Evolutionary conservation across 805 yeast genomes (phyloP).

Genomic region (Starmerella sp.): DNA sequence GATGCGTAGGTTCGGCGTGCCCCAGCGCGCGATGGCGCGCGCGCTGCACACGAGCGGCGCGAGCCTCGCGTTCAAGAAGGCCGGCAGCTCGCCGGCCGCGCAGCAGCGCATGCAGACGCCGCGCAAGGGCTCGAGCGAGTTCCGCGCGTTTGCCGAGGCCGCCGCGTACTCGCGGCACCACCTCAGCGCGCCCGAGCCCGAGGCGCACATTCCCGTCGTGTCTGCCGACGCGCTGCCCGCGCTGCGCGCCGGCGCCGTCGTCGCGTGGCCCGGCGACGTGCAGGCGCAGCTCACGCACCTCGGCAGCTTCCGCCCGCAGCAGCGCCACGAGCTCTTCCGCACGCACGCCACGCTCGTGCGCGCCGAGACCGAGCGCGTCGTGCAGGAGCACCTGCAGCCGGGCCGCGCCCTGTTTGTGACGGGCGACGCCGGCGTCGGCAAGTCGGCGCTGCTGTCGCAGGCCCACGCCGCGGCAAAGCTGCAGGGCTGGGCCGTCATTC

Average conservation of each 20-base stretch:
- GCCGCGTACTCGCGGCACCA: slow-evolving; percentile 20
- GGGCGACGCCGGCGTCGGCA: slow-evolving; percentile 54
- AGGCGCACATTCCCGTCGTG: slow-evolving; percentile 1
- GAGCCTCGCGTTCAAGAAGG: slow-evolving; percentile 13
- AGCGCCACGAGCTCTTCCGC: slow-evolving; percentile 21
- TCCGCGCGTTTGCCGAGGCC: slow-evolving; percentile 20
- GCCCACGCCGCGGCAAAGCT: slow-evolving; percentile 45
- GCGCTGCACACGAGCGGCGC: slow-evolving; percentile 10
- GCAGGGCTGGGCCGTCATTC: slow-evolving; percentile 40
- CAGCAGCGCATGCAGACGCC: slow-evolving; percentile 16
- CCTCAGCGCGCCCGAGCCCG: slow-evolving; percentile 14
- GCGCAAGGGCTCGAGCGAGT: slow-evolving; percentile 20
- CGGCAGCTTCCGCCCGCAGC: slow-evolving; percentile 21
- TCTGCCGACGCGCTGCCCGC: slow-evolving; percentile 1
- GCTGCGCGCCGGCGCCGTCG: slow-evolving; percentile 8
- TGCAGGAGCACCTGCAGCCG: neutral
- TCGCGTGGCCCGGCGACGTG: slow-evolving; percentile 18
- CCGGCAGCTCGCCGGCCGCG: slow-evolving; percentile 4
- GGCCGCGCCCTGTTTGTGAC: slow-evolving; percentile 13
- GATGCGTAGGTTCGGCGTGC: neutral
- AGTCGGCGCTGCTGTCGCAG: slow-evolving; percentile 62
- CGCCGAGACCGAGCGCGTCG: slow-evolving; percentile 5
- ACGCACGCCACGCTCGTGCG: slow-evolving; percentile 15
- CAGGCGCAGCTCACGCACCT: slow-evolving; percentile 17
- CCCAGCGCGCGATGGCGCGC: neutral